These are phyloP conservation scores for Chenopodium album DNA, from an alignment of 148 eudicot species.

Conservation along the genomic window DNA sequence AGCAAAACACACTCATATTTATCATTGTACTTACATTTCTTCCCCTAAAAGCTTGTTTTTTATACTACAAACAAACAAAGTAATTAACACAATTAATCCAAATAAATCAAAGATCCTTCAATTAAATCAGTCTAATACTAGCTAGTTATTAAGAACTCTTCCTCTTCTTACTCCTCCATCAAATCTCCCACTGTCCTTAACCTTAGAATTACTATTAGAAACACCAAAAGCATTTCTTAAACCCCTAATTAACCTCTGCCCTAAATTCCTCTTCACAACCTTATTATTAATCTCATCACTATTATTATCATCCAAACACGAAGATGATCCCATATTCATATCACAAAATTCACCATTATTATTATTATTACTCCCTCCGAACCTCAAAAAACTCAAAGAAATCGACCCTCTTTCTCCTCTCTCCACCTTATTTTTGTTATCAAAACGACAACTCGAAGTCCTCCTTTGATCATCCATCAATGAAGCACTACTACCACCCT, in stretches of 20 bases:
- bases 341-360: not conserved
- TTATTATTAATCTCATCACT: not conserved
- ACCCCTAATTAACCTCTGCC: conserved; percentile 50
- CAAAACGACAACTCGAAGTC: conserved; percentile 58
- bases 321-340: conserved; percentile 11
- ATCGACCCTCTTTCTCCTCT: conserved; percentile 70
- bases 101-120: not conserved
- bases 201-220: conserved; percentile 16
- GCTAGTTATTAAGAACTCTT: not conserved
- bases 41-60: too few species aligned
- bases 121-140: not conserved
- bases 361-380: conserved; percentile 14
- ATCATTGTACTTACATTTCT: too few species aligned
- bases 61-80: not conserved
- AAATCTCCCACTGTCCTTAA: conserved; percentile 10
- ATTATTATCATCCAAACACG: conserved; percentile 1
- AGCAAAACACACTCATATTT: too few species aligned
- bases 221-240: conserved; percentile 52
- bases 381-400: conserved; percentile 40
- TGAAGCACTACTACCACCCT: not conserved
- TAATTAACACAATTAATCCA: not conserved
- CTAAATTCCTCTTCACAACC: conserved; percentile 37
- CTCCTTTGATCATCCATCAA: conserved; percentile 36
- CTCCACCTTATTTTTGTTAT: conserved; percentile 38
- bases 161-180: not conserved